phyloP scores from a whole-genome alignment of 176 grass and related monocot species.

The Musa beccarii region DNA sequence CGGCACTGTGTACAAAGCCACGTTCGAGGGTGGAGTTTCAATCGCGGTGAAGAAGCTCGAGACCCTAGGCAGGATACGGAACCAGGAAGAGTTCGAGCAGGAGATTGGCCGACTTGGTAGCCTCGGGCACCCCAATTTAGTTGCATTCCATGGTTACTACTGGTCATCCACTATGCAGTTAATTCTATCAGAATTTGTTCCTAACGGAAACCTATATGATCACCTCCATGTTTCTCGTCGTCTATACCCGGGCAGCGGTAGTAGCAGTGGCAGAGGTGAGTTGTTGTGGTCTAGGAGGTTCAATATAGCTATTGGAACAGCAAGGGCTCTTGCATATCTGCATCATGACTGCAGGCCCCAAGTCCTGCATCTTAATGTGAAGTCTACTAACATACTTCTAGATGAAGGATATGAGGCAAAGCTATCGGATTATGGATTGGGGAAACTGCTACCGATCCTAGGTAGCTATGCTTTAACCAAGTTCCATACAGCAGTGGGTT shows the following conservation, averaged over 20 bases:
- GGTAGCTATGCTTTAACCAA: slow-evolving; percentile 70
- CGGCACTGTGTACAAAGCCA: slow-evolving; percentile 83
- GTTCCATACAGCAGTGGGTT: slow-evolving; percentile 67
- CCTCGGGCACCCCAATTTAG: slow-evolving; percentile 63
- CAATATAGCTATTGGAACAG: slow-evolving; percentile 61
- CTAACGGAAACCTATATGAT: slow-evolving; percentile 69
- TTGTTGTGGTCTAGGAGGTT: slow-evolving; percentile 73
- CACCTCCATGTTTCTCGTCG: slow-evolving; percentile 50
- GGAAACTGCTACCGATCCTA: slow-evolving; percentile 70
- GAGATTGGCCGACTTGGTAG: slow-evolving; percentile 74
- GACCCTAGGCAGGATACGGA: slow-evolving; percentile 58
- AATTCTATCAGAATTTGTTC: slow-evolving; percentile 67
- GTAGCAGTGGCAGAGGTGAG: slow-evolving; percentile 30
- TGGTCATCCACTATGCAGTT: slow-evolving; percentile 87
- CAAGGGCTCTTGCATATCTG: slow-evolving; percentile 72
- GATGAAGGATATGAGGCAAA: slow-evolving; percentile 76
- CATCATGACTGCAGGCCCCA: slow-evolving; percentile 92
- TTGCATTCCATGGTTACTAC: slow-evolving; percentile 84
- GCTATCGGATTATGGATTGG: slow-evolving; percentile 85
- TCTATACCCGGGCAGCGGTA: slow-evolving; percentile 29
- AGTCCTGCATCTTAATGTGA: slow-evolving; percentile 90
- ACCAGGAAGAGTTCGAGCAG: slow-evolving; percentile 91
- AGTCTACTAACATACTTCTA: slow-evolving; percentile 89
- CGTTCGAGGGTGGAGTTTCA: slow-evolving; percentile 62
- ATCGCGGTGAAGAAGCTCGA: slow-evolving; percentile 95